phyloP scores from a whole-genome alignment of 2,329 filamentous ascomycete species.

The Lasiodiplodia sp. region DNA sequence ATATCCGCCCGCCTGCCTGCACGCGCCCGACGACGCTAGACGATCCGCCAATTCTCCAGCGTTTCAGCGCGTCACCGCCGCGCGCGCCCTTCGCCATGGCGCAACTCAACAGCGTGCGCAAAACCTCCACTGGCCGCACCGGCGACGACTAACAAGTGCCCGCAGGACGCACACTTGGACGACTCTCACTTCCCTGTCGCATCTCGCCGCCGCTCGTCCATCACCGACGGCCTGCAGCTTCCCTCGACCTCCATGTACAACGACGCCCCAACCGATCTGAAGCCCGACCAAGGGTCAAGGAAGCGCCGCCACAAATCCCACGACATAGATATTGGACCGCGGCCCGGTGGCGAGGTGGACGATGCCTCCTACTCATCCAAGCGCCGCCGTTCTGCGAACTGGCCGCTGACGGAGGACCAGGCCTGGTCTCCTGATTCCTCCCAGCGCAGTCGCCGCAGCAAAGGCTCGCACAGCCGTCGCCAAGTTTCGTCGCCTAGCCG shows the following conservation, averaged over 20 bases:
- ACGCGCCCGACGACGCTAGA: background rate
- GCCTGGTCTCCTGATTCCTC: conserved; percentile 16
- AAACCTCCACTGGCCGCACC: background rate
- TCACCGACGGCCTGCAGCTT: conserved; percentile 28
- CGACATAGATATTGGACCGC: conserved; percentile 5
- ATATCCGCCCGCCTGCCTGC: conserved; percentile 15
- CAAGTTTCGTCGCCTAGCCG: conserved; percentile 47
- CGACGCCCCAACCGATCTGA: conserved; percentile 13
- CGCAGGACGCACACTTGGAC: conserved; percentile 5
- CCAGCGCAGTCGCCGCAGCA: conserved; percentile 21
- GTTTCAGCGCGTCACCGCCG: conserved; percentile 14
- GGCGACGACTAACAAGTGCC: background rate
- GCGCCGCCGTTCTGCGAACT: conserved; percentile 32
- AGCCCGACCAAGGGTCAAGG: background rate
- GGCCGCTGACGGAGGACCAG: conserved; percentile 31
- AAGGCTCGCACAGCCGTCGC: conserved; percentile 24
- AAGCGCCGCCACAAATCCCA: conserved; percentile 29
- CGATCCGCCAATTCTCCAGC: conserved; percentile 10
- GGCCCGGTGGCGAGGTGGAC: conserved; percentile 13
- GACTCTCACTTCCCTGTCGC: background rate
- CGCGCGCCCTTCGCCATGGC: conserved; percentile 17
- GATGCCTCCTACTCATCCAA: conserved; percentile 30
- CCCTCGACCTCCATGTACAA: conserved; percentile 16
- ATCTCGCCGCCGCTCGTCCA: conserved; percentile 6
- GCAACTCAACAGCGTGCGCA: conserved; percentile 25